A percentile compares a stretch with the other conserved stretches of the same genome.
Evolutionary conservation across 371 early-diverging fungal species (phyloP).

Genomic region (Massospora cicadina): DNA sequence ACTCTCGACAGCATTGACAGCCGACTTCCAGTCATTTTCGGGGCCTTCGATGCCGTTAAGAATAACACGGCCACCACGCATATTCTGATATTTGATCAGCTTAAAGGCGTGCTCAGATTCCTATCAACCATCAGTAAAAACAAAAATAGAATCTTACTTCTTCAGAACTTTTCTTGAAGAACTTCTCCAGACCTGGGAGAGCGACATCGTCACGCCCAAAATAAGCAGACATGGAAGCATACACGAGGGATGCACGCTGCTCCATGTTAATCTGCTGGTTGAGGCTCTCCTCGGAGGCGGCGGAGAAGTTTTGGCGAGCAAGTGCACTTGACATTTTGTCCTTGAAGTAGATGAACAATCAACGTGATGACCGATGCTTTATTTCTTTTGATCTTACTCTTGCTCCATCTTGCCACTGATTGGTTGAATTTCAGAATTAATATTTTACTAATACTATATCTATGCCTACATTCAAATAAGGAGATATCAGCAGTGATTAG

Average conservation of each 20-base stretch:
- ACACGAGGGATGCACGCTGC: slow-evolving; percentile 34
- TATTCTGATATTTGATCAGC: slow-evolving; percentile 37
- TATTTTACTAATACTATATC: no score
- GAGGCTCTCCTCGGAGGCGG: slow-evolving; percentile 38
- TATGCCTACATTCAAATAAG: no score
- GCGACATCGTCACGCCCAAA: slow-evolving; percentile 29
- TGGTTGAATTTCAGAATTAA: no score
- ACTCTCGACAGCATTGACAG: slow-evolving; percentile 40
- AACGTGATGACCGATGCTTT: no score
- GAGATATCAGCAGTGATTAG: no score
- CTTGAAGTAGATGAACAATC: no score
- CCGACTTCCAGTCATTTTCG: slow-evolving; percentile 35
- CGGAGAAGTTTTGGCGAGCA: slow-evolving; percentile 45
- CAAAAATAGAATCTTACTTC: slow-evolving; percentile 20
- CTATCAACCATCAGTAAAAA: slow-evolving; percentile 11
- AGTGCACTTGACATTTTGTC: slow-evolving; percentile 17
- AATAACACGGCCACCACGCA: slow-evolving; percentile 33
- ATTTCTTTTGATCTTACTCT: no score
- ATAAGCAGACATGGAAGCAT: slow-evolving; percentile 37
- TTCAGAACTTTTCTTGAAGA: slow-evolving; percentile 28
- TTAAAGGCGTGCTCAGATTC: slow-evolving; percentile 36
- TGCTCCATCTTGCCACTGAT: no score
- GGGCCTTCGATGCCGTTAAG: slow-evolving; percentile 22
- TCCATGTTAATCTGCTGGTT: slow-evolving; percentile 44
- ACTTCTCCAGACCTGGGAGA: slow-evolving; percentile 40